Percentiles rank a stretch among this genome's conserved stretches.
Conservation (phyloP, 108 stramenopile genomes). For the Mayamaea pseudoterrestris region DNA sequence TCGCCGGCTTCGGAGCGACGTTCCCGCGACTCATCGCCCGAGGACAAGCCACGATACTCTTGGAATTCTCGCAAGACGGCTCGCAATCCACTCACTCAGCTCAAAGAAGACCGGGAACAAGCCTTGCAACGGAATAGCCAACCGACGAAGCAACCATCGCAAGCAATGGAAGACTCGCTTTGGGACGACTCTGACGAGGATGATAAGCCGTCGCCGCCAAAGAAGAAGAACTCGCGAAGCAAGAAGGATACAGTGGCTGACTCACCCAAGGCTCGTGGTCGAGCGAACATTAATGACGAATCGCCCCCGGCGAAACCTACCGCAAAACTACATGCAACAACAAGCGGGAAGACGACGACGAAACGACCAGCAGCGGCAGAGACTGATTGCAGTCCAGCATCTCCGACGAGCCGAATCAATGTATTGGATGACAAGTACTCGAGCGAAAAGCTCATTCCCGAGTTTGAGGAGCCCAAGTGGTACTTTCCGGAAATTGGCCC, state of each 20-base stretch:
- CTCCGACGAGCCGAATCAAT: not conserved
- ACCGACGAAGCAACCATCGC: no score
- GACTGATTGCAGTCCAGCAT: not conserved
- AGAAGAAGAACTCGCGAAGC: not conserved
- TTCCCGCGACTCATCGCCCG: no score
- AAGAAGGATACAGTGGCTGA: not conserved
- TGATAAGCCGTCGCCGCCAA: no score
- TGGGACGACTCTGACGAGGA: not conserved
- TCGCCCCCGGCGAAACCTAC: not conserved
- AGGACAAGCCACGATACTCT: no score
- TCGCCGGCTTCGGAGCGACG: no score
- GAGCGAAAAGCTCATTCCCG: constrained; percentile 29
- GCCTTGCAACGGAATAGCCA: no score
- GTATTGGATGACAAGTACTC: not conserved
- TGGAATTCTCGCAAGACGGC: no score
- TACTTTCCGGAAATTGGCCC: constrained; percentile 38
- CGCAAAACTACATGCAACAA: not conserved
- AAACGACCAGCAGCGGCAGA: not conserved
- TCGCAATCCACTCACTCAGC: no score
- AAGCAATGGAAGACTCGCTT: not conserved
- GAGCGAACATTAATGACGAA: not conserved
- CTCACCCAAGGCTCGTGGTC: not conserved
- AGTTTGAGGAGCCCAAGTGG: constrained; percentile 50
- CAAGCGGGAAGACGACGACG: not conserved
- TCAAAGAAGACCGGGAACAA: no score